These are phyloP conservation scores for Neurospora tetrasperma DNA, from an alignment of 495 filamentous ascomycete genomes.

Conservation along the genomic window DNA sequence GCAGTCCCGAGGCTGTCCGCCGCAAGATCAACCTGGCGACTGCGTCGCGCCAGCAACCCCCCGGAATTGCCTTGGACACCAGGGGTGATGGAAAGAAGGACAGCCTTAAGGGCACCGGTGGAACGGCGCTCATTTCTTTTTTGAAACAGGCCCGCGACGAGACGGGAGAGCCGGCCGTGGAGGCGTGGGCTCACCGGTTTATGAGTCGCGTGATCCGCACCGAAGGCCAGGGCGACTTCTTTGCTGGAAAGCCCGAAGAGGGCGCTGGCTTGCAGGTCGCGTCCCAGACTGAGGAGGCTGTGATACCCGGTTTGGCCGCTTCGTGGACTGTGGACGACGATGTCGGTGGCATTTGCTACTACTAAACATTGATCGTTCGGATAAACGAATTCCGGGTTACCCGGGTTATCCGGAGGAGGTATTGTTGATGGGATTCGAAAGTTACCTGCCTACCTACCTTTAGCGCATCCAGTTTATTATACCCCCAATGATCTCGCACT, in stretches of 20 bases:
- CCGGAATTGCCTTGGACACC: constrained; percentile 24
- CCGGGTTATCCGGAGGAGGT: not conserved
- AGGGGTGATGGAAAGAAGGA: constrained; percentile 21
- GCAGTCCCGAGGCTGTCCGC: constrained; percentile 31
- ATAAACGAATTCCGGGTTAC: not conserved
- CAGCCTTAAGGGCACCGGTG: constrained; percentile 82
- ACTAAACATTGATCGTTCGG: constrained; percentile 15
- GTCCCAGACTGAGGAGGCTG: constrained; percentile 47
- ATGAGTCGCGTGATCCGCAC: constrained; percentile 45
- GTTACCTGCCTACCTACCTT: not conserved
- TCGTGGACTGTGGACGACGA: constrained; percentile 76
- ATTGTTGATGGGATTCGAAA: not conserved
- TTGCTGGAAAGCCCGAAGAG: constrained; percentile 50
- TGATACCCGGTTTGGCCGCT: constrained; percentile 70
- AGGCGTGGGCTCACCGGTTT: constrained; percentile 67
- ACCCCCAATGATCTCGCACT: not conserved
- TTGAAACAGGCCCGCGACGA: constrained; percentile 92
- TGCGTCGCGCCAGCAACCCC: constrained; percentile 37
- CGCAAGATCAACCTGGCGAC: constrained; percentile 57
- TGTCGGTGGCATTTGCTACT: constrained; percentile 49
- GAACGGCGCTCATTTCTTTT: constrained; percentile 86
- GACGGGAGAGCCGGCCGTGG: constrained; percentile 84
- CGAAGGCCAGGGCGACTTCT: constrained; percentile 41
- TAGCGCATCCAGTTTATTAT: not conserved
- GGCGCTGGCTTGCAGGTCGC: constrained; percentile 13